These are phyloP conservation scores for Croton setiger DNA, from an alignment of 441 rosid species.

Conservation along the genomic window DNA sequence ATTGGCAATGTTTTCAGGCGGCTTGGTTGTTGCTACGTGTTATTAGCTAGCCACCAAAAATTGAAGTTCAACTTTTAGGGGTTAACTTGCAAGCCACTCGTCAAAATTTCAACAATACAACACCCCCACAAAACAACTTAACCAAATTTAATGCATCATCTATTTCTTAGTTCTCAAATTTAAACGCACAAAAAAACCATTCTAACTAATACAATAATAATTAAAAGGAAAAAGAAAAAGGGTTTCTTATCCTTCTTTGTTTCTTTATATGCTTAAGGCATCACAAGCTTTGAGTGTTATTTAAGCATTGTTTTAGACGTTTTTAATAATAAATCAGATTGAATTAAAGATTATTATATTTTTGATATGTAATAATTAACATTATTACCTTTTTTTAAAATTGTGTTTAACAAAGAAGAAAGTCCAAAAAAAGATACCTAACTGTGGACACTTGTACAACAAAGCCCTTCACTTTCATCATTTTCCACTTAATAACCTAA, in stretches of 20 bases:
- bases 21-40: slow-evolving; percentile 4
- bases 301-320: neutral
- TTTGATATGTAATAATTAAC: too few species aligned
- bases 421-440: slow-evolving; percentile 21
- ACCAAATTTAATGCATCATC: too few species aligned
- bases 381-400: too few species aligned
- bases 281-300: neutral
- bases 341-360: too few species aligned
- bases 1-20: neutral
- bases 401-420: neutral
- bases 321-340: too few species aligned
- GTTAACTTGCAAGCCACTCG: slow-evolving; percentile 13
- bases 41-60: neutral
- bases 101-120: neutral
- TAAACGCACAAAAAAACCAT: too few species aligned
- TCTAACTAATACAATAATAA: too few species aligned
- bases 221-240: neutral
- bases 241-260: neutral
- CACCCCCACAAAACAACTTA: neutral
- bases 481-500: neutral
- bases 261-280: neutral
- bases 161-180: too few species aligned
- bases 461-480: slow-evolving; percentile 26
- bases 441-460: slow-evolving; percentile 21
- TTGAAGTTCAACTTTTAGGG: neutral